A percentile compares a stretch with the other conserved stretches of the same genome.
Conservation (phyloP, 768 basidiomycete genomes). For the Pleurotus platypus region DNA sequence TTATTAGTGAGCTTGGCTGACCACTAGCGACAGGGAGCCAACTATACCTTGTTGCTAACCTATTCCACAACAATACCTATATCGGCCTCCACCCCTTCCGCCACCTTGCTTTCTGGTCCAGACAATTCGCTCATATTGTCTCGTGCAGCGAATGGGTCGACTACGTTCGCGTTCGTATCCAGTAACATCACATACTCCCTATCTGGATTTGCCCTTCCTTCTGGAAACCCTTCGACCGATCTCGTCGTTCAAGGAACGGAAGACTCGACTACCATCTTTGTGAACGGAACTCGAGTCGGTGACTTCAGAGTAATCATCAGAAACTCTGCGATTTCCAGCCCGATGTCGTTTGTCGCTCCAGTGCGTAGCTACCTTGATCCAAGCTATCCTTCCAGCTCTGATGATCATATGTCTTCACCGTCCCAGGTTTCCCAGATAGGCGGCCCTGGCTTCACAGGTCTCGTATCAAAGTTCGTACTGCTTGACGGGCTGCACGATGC, state of each 20-base stretch:
- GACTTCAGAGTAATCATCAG: background rate
- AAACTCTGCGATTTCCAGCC: background rate
- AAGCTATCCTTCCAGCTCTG: background rate
- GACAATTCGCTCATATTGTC: background rate
- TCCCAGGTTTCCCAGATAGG: conserved; percentile 1
- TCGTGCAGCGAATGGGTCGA: background rate
- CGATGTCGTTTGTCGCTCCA: conserved; percentile 3
- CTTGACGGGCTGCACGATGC: background rate
- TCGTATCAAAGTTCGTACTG: background rate
- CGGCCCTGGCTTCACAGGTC: background rate
- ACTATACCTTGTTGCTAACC: background rate
- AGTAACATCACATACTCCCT: conserved; percentile 3
- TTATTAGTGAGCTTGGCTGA: too few species aligned
- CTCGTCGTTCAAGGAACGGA: conserved; percentile 2
- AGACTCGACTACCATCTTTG: background rate
- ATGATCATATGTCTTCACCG: background rate
- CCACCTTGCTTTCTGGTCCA: background rate
- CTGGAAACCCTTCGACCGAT: background rate
- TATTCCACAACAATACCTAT: background rate
- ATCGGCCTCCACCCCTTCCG: background rate
- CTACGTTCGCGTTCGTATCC: background rate
- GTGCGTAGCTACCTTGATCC: background rate
- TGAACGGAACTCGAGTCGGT: background rate
- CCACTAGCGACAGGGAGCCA: background rate
- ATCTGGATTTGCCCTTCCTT: background rate